Base-by-base conservation (phyloP, 2,329 filamentous ascomycete species). In the Cladophialophora yegresii region DNA sequence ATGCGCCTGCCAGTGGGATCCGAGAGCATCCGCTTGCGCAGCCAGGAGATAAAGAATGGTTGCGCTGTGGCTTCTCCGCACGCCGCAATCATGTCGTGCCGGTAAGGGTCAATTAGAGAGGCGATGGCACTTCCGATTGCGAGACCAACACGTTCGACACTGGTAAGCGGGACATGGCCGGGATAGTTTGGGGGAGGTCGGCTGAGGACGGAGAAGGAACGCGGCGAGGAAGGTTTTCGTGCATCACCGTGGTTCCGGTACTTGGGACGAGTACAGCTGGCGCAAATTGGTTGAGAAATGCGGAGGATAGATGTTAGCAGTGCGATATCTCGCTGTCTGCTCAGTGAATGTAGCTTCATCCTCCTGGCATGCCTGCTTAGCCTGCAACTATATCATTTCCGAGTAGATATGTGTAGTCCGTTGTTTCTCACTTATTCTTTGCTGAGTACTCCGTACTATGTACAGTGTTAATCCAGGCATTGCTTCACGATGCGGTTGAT, bases 61-160 rank as follows among this genome's bases (percentile, higher is more conserved):
- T 93, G 92, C 23, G 93, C 92, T 2, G 95, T 98, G 30, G 93
- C 88, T 82, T 99, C 95, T 74, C 93, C 93, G n/a, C 96, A 86
- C 36, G 92, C 86, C 36, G 95, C 95, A 72, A 99, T 96, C 70
- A 99, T 87, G 80, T 99, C 95, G 91, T 72, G 13, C 72, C 95
- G 86, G 73, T 90, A 86, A 0, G 93, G 93, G 72, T 97, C 87
- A 3, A 92, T 71, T 23, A 88, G 79, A 43, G 85, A 85, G 54
- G 82, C 80, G 22, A 88, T 74, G 7, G 85, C 86, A 59, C 85
- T 87, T 40, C 85, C 85, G 30, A 87, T 71, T 7, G 86, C 85
- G 1, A 99, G 83, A 20, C 87, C 87, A 65, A 86, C 83, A 61
- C 90, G 88, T 79, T 98, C 95, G 62, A 91, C 73, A 49, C 79